phyloP scores from a whole-genome alignment of 1,284 basidiomycete genomes.

The Grifola frondosa region DNA sequence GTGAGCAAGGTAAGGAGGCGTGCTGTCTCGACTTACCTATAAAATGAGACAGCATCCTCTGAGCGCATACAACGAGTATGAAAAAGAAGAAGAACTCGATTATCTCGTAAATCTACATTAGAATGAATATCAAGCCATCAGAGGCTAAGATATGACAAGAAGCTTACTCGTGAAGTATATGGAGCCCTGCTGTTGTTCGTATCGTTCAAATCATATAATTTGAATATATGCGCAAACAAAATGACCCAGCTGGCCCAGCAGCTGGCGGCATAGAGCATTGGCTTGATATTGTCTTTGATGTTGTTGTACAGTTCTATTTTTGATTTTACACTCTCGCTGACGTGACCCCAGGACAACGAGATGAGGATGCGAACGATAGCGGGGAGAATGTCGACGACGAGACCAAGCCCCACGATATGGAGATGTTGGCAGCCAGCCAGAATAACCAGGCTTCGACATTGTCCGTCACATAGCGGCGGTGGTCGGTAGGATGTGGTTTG shows the following conservation, averaged over 20 bases:
- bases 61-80: slow-evolving; percentile 54
- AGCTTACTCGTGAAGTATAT: slow-evolving; percentile 50
- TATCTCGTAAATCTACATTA: slow-evolving; percentile 47
- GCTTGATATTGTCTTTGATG: slow-evolving; percentile 67
- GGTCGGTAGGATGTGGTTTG: slow-evolving; percentile 51
- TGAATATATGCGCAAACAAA: slow-evolving; percentile 61
- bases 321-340: slow-evolving; percentile 65
- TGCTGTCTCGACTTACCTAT: slow-evolving; percentile 47
- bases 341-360: slow-evolving; percentile 67
- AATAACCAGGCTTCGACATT: slow-evolving; percentile 77
- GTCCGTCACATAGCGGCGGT: slow-evolving; percentile 58
- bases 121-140: slow-evolving; percentile 1
- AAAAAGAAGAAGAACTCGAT: slow-evolving; percentile 74
- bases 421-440: slow-evolving; percentile 73
- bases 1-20: background rate
- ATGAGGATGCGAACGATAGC: slow-evolving; percentile 51
- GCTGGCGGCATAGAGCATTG: slow-evolving; percentile 64
- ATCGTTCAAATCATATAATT: slow-evolving; percentile 47
- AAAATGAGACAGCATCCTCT: slow-evolving; percentile 65
- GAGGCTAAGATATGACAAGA: slow-evolving; percentile 17
- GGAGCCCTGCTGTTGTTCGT: slow-evolving; percentile 46
- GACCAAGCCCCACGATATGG: slow-evolving; percentile 74
- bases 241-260: slow-evolving; percentile 71
- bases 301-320: slow-evolving; percentile 67
- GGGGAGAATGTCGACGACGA: slow-evolving; percentile 68